These are phyloP conservation scores for Floccularia luteovirens DNA, from an alignment of 768 basidiomycete genomes.

Conservation along the genomic window DNA sequence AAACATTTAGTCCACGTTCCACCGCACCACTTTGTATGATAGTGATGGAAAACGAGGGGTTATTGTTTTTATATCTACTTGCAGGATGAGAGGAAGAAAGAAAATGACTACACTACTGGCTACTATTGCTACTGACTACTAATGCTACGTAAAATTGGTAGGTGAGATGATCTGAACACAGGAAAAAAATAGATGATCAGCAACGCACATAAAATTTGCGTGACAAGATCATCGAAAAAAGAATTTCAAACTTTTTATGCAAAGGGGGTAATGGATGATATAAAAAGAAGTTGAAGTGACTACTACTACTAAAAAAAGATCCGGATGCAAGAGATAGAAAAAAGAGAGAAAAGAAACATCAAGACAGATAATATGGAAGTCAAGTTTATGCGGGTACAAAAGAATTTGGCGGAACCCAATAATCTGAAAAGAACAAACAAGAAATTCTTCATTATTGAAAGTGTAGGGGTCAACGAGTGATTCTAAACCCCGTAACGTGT, in stretches of 20 bases:
- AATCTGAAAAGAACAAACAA: conserved; percentile 12
- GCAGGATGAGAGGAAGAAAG: conserved; percentile 34
- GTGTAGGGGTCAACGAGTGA: not conserved
- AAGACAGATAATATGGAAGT: no score
- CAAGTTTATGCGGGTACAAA: no score
- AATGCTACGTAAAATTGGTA: conserved; percentile 40
- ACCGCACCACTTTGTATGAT: no score
- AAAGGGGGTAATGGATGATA: conserved; percentile 4
- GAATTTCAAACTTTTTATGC: conserved; percentile 8
- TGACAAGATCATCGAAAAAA: no score
- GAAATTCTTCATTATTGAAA: not conserved
- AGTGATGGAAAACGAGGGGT: no score
- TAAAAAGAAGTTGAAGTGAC: conserved; percentile 11
- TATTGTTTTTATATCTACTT: conserved; percentile 35
- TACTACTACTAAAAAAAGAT: conserved; percentile 36
- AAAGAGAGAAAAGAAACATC: no score
- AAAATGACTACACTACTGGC: conserved; percentile 38
- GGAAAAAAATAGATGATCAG: conserved; percentile 4
- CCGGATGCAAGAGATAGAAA: conserved; percentile 48
- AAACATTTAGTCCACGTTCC: no score
- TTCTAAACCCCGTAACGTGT: conserved; percentile 80
- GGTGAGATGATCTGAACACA: conserved; percentile 22
- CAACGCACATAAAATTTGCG: no score
- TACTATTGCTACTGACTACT: conserved; percentile 38
- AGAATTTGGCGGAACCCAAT: no score